phyloP scores from a whole-genome alignment of 805 yeast species.

The Wickerhamiella brachini region DNA sequence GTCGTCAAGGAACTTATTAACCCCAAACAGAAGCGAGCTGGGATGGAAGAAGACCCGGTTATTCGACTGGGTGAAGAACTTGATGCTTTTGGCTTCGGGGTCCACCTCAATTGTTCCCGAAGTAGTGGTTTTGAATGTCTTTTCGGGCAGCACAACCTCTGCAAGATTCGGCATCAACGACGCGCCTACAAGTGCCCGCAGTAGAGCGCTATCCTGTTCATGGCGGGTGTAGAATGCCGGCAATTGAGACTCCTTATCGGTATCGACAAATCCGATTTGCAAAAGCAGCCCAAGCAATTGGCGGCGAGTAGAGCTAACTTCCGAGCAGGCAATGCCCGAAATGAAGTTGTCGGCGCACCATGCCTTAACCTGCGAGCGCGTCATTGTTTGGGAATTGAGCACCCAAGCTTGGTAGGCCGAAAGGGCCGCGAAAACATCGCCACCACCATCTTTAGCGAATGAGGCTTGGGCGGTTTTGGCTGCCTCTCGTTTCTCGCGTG shows the following conservation, averaged over 20 bases:
- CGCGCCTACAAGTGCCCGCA: constrained; percentile 62
- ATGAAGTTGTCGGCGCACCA: constrained; percentile 46
- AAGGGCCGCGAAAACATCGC: constrained; percentile 62
- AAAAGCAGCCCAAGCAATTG: constrained; percentile 60
- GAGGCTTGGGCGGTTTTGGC: constrained; percentile 30
- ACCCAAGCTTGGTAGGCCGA: constrained; percentile 45
- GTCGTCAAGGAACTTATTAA: constrained; percentile 26
- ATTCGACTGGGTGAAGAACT: constrained; percentile 60
- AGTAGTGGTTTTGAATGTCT: constrained; percentile 53
- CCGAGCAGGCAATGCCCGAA: constrained; percentile 52
- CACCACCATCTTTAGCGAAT: constrained; percentile 34
- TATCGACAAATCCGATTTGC: constrained; percentile 66
- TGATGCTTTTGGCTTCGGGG: constrained; percentile 61
- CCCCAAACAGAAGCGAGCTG: constrained; percentile 57
- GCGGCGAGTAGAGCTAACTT: constrained; percentile 51
- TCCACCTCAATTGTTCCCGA: constrained; percentile 79
- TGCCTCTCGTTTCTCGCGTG: constrained; percentile 47
- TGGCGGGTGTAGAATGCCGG: constrained; percentile 18
- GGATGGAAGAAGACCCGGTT: constrained; percentile 77
- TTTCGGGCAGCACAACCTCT: constrained; percentile 67
- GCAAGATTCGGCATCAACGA: constrained; percentile 75
- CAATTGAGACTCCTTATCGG: constrained; percentile 29
- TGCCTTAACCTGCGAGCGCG: constrained; percentile 23
- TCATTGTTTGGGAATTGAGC: constrained; percentile 17
- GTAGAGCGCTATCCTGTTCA: constrained; percentile 41